Evolutionary conservation across 192 early-diverging fungal species (phyloP), one percentile per base, ranked within the genome.

Genomic region (Backusella sp.): DNA sequence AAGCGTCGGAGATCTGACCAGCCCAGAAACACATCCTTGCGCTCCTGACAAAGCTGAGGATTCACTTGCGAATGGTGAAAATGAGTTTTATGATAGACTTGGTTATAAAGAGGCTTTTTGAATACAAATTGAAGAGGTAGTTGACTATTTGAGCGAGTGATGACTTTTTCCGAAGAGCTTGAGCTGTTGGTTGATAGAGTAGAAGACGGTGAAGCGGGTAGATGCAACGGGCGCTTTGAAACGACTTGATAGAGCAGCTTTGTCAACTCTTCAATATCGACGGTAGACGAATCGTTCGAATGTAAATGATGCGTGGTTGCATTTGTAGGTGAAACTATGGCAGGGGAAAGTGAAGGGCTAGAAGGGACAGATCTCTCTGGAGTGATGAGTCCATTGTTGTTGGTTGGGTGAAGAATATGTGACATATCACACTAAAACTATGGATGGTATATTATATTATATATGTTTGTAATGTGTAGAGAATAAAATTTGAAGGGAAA

Each of bases 1-100:
- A 76, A 76, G 11, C 78, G 73, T 12, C 69, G 17, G 9, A 80
- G 70, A 75, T 80, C 78, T n/a, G 73, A 70, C 73, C 77, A 79
- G 32, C 36, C 41, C 42, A 79, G 19, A 17, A 68, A 73, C 8
- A 56, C 59, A 26, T 73, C 66, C 14, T 74, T 79, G 34, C 35
- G 67, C 23, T 71, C 70, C 17, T 72, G 52, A 44, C 37, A 41
- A 12, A 14, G 21, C 36, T 39, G 68, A 12, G 23, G 68, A 41
- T 21, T 69, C 21, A 35, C 12, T 6, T 23, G 15, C 14, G 52
- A 53, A 66, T 70, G 78, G n/a, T 80, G 78, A 39, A 80, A 80
- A 39, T 80, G 78, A 0, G 78, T 80, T 23, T 75, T 42, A 56
- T 80, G 78, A 46, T 80, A 80, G 1, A 76, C 34, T 11, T 80